Percentiles rank a stretch among this genome's conserved stretches.
phyloP scores from a whole-genome alignment of 1,284 basidiomycete genomes.

The Ustilago trichophora region DNA sequence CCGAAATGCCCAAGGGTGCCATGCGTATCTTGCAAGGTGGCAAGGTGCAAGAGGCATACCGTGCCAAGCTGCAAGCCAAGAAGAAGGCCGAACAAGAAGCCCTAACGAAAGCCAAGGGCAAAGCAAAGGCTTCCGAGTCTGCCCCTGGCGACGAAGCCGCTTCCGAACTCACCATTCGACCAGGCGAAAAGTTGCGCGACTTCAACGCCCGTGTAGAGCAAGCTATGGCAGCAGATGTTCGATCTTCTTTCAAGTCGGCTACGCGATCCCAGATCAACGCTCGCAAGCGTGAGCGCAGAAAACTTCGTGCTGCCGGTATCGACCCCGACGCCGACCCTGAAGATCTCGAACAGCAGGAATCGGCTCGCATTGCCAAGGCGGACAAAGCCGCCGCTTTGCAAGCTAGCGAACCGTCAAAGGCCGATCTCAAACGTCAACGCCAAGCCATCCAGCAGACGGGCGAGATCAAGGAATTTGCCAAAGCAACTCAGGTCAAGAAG shows the following conservation, averaged over 20 bases:
- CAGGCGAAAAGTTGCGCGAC: slow-evolving; percentile 58
- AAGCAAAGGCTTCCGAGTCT: slow-evolving; percentile 18
- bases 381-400: slow-evolving; percentile 46
- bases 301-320: slow-evolving; percentile 28
- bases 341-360: slow-evolving; percentile 23
- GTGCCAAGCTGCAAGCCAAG: slow-evolving; percentile 26
- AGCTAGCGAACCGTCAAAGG: slow-evolving; percentile 36
- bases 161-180: slow-evolving; percentile 51
- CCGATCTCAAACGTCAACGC: slow-evolving; percentile 45
- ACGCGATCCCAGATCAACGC: slow-evolving; percentile 48
- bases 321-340: slow-evolving; percentile 42
- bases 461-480: slow-evolving; percentile 52
- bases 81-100: slow-evolving; percentile 24
- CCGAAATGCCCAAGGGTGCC: slow-evolving; percentile 55
- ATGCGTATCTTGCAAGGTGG: slow-evolving; percentile 53
- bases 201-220: slow-evolving; percentile 61
- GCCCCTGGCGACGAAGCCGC: slow-evolving; percentile 1
- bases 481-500: slow-evolving; percentile 45
- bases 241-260: slow-evolving; percentile 46
- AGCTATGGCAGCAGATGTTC: slow-evolving; percentile 50
- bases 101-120: slow-evolving; percentile 32
- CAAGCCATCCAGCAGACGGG: slow-evolving; percentile 38
- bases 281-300: slow-evolving; percentile 50
- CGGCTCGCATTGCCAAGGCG: slow-evolving; percentile 38
- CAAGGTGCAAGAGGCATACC: slow-evolving; percentile 50